Base-by-base conservation (phyloP, 2,329 filamentous ascomycete species). In the Neoarthrinium moseri region DNA sequence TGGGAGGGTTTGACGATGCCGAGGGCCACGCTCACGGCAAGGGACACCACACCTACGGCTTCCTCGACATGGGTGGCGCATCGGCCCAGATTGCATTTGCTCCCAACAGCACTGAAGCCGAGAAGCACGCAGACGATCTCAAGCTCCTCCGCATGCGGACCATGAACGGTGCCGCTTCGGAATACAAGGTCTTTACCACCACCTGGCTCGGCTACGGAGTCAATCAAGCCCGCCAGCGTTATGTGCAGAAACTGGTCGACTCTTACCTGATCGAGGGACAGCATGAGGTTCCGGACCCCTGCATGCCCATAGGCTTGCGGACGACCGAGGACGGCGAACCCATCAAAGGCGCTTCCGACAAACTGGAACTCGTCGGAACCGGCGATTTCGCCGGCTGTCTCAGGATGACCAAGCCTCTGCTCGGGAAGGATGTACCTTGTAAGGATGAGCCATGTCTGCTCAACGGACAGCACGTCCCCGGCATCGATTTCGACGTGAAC, bases 131-230 rank as follows among this genome's bases (percentile, higher is more conserved):
- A 0, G 80, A 96, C 51, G 91, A 97, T 62, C 71, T 99, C 45
- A 96, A 91, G 53, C 67, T 97, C 12, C 70, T 99, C 48, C 85
- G 94, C 39, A 72, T 99, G 69, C 83, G 95, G 51, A 94, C 84
- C 3, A 68, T 97, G 17, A 84, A 94, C 62, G 94, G 94, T 8
- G 75, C 81, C 1, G 69, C 85, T 0, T 70, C 84, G 38, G 94
- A 99, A 61, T 89, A 96, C 69, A 84, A 81, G 54, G 88, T 99
- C 3, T 99, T 99, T 63, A 91, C 95, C 0, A 91, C 92, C 1
- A 96, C 94, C 0, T 99, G 94, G 94, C 77, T 99, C 5, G 92
- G 92, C 1, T 99, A 96, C 61, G 94, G 94, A n/a, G 92, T 95
- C 23, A 94, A 96, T 54, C 86, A 96, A 69, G 94, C 95, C 4